phyloP scores from a whole-genome alignment of 352 stramenopile species.

The Pseudoperonospora humuli region DNA sequence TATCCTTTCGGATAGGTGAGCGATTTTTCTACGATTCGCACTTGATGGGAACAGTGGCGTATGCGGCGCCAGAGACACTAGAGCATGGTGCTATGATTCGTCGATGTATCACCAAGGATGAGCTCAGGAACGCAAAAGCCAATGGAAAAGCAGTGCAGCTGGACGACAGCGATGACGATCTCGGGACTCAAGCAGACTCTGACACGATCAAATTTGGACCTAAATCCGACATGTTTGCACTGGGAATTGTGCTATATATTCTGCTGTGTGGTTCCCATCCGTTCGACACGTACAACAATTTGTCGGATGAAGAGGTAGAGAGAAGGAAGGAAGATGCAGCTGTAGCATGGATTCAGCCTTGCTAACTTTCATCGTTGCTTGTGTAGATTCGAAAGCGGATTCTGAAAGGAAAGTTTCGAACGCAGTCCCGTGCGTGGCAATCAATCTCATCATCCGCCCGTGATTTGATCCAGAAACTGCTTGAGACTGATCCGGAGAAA shows the following conservation, averaged over 20 bases:
- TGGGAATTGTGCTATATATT: slow-evolving; percentile 81
- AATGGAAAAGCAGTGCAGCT: slow-evolving; percentile 12
- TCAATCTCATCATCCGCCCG: slow-evolving; percentile 51
- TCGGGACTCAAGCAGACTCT: slow-evolving; percentile 22
- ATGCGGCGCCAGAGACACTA: slow-evolving; percentile 66
- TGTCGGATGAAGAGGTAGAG: slow-evolving; percentile 78
- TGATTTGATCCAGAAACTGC: slow-evolving; percentile 66
- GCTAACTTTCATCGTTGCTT: slow-evolving; percentile 1
- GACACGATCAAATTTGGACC: slow-evolving; percentile 49
- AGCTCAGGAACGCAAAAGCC: slow-evolving; percentile 11
- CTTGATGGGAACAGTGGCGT: slow-evolving; percentile 67
- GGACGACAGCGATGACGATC: slow-evolving; percentile 24
- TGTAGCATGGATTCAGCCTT: background rate
- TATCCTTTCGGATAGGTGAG: slow-evolving; percentile 74
- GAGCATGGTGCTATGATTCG: slow-evolving; percentile 34
- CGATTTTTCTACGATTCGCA: slow-evolving; percentile 67
- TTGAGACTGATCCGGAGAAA: slow-evolving; percentile 54
- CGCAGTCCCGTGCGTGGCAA: slow-evolving; percentile 64
- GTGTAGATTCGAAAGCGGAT: slow-evolving; percentile 69
- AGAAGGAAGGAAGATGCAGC: background rate
- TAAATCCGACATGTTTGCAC: slow-evolving; percentile 76
- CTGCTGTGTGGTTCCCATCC: slow-evolving; percentile 76
- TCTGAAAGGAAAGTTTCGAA: slow-evolving; percentile 68
- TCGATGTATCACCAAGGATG: slow-evolving; percentile 26
- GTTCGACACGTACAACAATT: slow-evolving; percentile 82